Evolutionary conservation across 495 filamentous ascomycete species (phyloP).

Genomic region (Tetracladium marchalianum): DNA sequence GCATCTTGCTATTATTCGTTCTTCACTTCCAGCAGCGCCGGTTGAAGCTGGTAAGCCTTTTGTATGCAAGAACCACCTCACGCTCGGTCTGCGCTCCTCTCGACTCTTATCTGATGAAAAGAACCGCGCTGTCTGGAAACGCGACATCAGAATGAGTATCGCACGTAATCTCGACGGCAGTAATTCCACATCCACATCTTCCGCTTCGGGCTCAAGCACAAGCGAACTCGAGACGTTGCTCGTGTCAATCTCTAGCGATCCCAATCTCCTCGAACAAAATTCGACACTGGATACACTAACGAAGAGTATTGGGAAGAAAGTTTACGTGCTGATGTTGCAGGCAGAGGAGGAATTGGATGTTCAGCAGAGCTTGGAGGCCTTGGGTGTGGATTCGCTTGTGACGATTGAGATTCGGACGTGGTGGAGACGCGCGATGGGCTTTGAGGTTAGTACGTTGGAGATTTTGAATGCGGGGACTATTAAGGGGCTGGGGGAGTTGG

Average conservation of each 20-base stretch:
- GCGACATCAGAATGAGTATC: conserved; percentile 5
- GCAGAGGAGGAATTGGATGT: conserved; percentile 32
- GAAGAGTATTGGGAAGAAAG: conserved; percentile 22
- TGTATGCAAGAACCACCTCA: neutral
- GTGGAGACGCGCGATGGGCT: conserved; percentile 28
- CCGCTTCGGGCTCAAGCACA: neutral
- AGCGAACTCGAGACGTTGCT: neutral
- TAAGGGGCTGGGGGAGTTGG: neutral
- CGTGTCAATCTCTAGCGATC: conserved; percentile 4
- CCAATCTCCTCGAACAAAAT: conserved; percentile 8
- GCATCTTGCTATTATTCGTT: conserved; percentile 7
- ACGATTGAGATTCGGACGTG: conserved; percentile 47
- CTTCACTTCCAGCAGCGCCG: neutral
- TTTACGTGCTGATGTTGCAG: conserved; percentile 29
- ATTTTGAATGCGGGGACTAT: conserved; percentile 12
- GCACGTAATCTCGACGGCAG: conserved; percentile 1
- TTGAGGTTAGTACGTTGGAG: conserved; percentile 32
- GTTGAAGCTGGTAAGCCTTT: neutral
- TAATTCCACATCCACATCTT: neutral
- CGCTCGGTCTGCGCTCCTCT: conserved; percentile 10
- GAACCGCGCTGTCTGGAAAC: conserved; percentile 3
- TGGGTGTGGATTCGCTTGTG: conserved; percentile 43
- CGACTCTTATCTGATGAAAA: neutral
- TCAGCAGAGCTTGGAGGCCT: conserved; percentile 24
- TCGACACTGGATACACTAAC: conserved; percentile 14